Evolutionary conservation across 257 asterid species (phyloP), one percentile per base, ranked within the genome.

Genomic region (Plantago major): DNA sequence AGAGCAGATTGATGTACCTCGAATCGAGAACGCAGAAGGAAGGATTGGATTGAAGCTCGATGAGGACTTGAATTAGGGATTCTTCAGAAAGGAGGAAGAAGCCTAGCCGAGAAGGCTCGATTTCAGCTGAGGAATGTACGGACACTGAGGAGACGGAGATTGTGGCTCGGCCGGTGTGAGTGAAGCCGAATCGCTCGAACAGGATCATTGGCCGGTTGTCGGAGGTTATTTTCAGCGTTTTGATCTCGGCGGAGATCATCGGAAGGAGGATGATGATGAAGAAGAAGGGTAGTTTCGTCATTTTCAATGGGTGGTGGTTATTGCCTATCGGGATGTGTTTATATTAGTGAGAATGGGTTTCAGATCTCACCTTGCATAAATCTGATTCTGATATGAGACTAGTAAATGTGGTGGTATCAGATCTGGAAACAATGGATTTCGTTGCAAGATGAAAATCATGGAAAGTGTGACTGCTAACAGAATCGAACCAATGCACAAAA

Each of bases 151-250:
- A 73, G 26, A 70, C 42, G 48, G 84, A 70, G 73, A 89, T 75
- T 64, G 75, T 82, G 76, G 83, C 94, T 28, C 81, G 90, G 44
- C 97, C 97, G 18, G 83, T 83, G 73, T 66, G 91, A 43, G 95
- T 84, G 89, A 86, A 89, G 0, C 97, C 95, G 75, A 89, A 84
- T 66, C 83, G 95, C 70, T 86, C 94, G 67, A 86, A 82, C 53
- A 83, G 86, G 65, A 86, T 82, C 22, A 86, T 76, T 15, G 91
- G 81, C 0, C 86, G 83, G 62, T 37, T 73, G 42, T 89, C 95
- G 71, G 86, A 76, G 63, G 81, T 79, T 64, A 80, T 65, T 22
- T 78, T 76, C 33, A 80, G 46, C 67, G 22, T 65, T 6, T 89
- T 85, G 79, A 86, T 84, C 81, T 89, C 95, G 58, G 49, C 62